These are phyloP conservation scores for Samsoniella hepiali DNA, from an alignment of 2,329 filamentous ascomycete genomes.

Conservation along the genomic window DNA sequence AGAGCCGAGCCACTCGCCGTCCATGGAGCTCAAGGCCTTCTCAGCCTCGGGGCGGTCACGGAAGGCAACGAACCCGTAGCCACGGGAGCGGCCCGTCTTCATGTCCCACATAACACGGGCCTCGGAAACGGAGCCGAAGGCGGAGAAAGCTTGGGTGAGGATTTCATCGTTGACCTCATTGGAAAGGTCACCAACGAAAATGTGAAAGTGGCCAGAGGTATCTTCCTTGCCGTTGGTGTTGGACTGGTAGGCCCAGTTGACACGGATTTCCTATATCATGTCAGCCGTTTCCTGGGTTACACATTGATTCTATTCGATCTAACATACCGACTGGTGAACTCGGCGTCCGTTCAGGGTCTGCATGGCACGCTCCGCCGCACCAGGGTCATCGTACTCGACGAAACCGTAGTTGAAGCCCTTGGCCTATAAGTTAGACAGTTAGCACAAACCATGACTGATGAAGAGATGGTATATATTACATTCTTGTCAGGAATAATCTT, in stretches of 20 bases:
- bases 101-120: slow-evolving; percentile 99
- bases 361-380: slow-evolving; percentile 95
- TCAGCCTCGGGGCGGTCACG: slow-evolving; percentile 90
- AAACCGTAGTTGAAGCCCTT: slow-evolving; percentile 99
- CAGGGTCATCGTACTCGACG: slow-evolving; percentile 97
- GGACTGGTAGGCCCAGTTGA: slow-evolving; percentile 99
- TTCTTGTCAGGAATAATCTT: slow-evolving; percentile 99
- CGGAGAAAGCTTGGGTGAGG: slow-evolving; percentile 87
- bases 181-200: slow-evolving; percentile 95
- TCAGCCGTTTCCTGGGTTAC: slow-evolving; percentile 24
- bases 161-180: slow-evolving; percentile 99
- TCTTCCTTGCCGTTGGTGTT: slow-evolving; percentile 94
- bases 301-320: neutral
- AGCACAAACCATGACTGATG: neutral
- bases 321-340: slow-evolving; percentile 86
- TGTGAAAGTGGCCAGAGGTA: slow-evolving; percentile 97
- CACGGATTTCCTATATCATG: slow-evolving; percentile 77
- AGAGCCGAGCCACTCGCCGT: slow-evolving; percentile 97
- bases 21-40: slow-evolving; percentile 95
- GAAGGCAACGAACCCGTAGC: slow-evolving; percentile 97
- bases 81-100: slow-evolving; percentile 97
- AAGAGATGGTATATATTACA: slow-evolving; percentile 54
- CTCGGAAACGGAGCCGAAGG: slow-evolving; percentile 93
- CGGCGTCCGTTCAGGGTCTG: slow-evolving; percentile 91
- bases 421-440: slow-evolving; percentile 53